Percentiles rank a stretch among this genome's conserved stretches.
These are phyloP conservation scores for Pterocarpus macrocarpus DNA, from an alignment of 306 rosid genomes.

Conservation along the genomic window DNA sequence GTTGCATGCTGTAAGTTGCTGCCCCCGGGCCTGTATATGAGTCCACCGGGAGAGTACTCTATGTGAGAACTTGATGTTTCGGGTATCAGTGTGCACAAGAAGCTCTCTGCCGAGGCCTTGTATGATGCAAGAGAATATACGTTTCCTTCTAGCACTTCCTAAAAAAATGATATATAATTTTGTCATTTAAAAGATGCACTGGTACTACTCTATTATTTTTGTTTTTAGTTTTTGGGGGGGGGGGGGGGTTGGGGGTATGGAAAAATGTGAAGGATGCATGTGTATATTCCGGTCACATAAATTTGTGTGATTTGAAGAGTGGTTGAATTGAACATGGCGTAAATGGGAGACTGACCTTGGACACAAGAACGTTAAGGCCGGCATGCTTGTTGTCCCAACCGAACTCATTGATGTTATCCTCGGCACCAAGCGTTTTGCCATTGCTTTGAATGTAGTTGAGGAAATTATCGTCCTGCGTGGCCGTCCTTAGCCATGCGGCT, in stretches of 20 bases:
- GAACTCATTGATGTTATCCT: slow-evolving; percentile 80
- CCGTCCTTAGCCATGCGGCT: slow-evolving; percentile 95
- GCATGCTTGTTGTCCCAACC: slow-evolving; percentile 99
- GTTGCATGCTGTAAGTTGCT: slow-evolving; percentile 94
- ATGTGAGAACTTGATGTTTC: slow-evolving; percentile 81
- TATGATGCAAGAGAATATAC: slow-evolving; percentile 70
- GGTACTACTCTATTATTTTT: no score
- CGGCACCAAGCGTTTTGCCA: slow-evolving; percentile 85
- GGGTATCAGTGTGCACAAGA: slow-evolving; percentile 81
- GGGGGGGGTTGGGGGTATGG: neutral
- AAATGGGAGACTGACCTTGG: slow-evolving; percentile 65
- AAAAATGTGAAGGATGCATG: no score
- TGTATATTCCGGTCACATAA: no score
- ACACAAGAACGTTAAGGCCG: slow-evolving; percentile 87
- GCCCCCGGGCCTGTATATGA: slow-evolving; percentile 89
- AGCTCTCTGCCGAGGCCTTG: slow-evolving; percentile 85
- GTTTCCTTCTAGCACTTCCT: slow-evolving; percentile 88
- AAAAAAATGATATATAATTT: neutral
- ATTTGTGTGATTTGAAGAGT: no score
- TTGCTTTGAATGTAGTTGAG: slow-evolving; percentile 75
- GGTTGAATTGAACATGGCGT: neutral
- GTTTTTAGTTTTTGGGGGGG: no score
- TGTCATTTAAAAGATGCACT: no score
- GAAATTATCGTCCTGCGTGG: slow-evolving; percentile 69
- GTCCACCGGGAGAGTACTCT: slow-evolving; percentile 86